Base-by-base conservation (phyloP, 1,139 yeast genomes). In the Sugiyamaella grinbergsii region DNA sequence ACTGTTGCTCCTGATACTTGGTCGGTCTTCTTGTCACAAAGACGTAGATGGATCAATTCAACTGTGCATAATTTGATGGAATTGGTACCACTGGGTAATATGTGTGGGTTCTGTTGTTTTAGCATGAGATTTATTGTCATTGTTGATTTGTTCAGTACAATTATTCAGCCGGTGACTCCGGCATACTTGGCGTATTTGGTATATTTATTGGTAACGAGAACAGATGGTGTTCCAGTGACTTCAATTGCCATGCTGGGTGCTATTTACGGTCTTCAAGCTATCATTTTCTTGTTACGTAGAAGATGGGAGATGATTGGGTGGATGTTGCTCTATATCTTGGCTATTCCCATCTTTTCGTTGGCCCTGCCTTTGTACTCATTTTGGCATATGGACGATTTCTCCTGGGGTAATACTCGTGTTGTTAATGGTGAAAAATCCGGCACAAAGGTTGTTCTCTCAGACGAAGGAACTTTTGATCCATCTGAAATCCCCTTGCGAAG, bases 261-360 rank as follows among this genome's bases (percentile, higher is more conserved):
- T 7, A 70, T 71, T 19, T 72, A 72, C 47, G 76, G 76, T 41
- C 58, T 72, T 32, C 76, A 72, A 52, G 71, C 71, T 2, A 45
- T 72, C 24, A 65, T 72, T 26, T 72, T 72, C 61, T 50, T 72
- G 44, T 51, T 72, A 31, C 61, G 76, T 22, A 59, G 73, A 49
- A 62, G 67, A 51, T 72, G 76, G 76, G 76, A 72, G 45, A 72
- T 72, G 75, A 67, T 71, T 54, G 75, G 74, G 5, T 72, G 76
- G 76, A 72, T 72, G 76, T 47, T 72, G 31, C 62, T 72, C 8
- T 72, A 72, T 54, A 60, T 72, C 31, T 51, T 68, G 3, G 74
- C 75, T 4, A 60, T 72, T 47, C 76, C 76, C 1, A 54, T 72
- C 29, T 72, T 70, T 57, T 65, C 74, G 3, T 56, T 72, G 6